Conservation (phyloP, 169 alveolate genomes). For the Cryptosporidium viatorum region DNA sequence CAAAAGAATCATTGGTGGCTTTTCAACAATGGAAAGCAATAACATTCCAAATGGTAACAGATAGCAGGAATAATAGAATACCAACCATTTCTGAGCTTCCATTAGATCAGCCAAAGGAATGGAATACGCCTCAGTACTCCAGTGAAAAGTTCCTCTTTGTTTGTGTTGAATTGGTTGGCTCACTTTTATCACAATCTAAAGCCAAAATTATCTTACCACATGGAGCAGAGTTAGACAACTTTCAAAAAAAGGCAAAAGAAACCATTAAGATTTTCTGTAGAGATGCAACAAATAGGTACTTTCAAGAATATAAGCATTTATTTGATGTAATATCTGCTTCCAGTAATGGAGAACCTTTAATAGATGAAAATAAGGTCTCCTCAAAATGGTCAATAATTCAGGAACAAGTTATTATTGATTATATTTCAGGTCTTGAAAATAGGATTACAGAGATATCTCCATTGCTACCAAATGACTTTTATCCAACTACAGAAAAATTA, state of each 20-base stretch:
- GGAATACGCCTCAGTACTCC: conserved; percentile 72
- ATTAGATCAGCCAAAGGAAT: conserved; percentile 36
- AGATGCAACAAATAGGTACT: conserved; percentile 52
- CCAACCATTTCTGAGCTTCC: conserved; percentile 42
- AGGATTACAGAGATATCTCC: conserved; percentile 47
- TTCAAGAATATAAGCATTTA: conserved; percentile 15
- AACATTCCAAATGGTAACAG: conserved; percentile 11
- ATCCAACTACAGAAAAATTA: not conserved
- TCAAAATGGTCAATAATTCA: conserved; percentile 55
- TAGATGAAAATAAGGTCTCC: not conserved
- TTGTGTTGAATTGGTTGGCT: conserved; percentile 46
- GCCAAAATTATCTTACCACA: conserved; percentile 26
- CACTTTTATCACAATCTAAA: conserved; percentile 27
- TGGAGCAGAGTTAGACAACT: conserved; percentile 39
- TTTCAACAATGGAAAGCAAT: conserved; percentile 70
- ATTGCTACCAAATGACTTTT: conserved; percentile 35
- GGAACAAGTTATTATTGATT: conserved; percentile 67
- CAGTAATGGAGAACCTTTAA: conserved; percentile 13
- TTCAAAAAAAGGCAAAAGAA: conserved; percentile 9
- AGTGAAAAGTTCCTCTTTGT: conserved; percentile 68
- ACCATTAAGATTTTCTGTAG: conserved; percentile 51
- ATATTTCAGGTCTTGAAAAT: conserved; percentile 8
- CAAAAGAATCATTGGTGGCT: conserved; percentile 45
- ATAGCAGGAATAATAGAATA: not conserved
- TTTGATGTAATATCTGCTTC: conserved; percentile 48